Conservation (phyloP, 169 alveolate genomes). For the Eimeria brunetti region DNA sequence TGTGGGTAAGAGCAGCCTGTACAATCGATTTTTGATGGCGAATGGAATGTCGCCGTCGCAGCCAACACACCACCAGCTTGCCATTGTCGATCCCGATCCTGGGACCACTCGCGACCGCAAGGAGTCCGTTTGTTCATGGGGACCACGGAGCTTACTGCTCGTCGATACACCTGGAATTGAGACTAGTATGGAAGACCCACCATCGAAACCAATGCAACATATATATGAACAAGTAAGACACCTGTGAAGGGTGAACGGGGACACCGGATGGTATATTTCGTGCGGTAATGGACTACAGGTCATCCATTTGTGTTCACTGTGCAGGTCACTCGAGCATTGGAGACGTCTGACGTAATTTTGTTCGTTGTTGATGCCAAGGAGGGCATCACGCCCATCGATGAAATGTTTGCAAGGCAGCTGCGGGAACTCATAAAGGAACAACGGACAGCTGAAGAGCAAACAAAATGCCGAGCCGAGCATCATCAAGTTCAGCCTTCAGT, state of each 20-base stretch:
- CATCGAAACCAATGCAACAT: background rate
- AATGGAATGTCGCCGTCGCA: background rate
- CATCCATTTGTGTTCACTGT: background rate
- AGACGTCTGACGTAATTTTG: conserved; percentile 86
- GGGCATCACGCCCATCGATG: conserved; percentile 88
- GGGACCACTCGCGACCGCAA: conserved; percentile 87
- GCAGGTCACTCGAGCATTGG: conserved; percentile 83
- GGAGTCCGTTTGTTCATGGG: conserved; percentile 80
- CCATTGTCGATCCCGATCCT: conserved; percentile 74
- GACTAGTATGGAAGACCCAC: background rate
- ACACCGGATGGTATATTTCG: background rate
- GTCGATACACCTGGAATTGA: conserved; percentile 88
- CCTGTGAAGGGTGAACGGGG: background rate
- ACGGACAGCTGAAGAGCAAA: conserved; percentile 8
- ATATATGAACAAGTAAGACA: conserved; percentile 40
- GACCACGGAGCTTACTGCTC: conserved; percentile 52
- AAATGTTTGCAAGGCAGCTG: conserved; percentile 73
- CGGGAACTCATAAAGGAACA: conserved; percentile 79
- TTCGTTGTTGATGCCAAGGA: conserved; percentile 89
- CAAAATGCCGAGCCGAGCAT: background rate
- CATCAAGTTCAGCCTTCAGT: background rate
- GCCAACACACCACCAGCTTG: conserved; percentile 31
- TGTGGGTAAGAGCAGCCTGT: conserved; percentile 88
- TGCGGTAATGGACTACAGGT: background rate
- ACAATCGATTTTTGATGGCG: conserved; percentile 84